Evolutionary conservation across 352 stramenopile genomes (phyloP), one percentile per base, ranked within the genome.

Genomic region (Peronospora farinosa): DNA sequence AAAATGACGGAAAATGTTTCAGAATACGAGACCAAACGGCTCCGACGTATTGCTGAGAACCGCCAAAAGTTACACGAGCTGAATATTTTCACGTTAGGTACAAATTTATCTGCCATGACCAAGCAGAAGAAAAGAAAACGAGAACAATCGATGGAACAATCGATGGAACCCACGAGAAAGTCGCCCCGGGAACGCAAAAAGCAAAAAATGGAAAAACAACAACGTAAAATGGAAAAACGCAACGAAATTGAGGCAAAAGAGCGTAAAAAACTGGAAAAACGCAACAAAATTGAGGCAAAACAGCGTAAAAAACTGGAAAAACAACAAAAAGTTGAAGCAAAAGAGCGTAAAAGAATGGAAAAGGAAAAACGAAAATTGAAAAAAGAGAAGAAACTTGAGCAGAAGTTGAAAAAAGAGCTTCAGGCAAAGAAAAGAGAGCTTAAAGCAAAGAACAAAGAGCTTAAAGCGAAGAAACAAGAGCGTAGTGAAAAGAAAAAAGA

Each of bases 11-110:
- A 19, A 13, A 12, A 19, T 17, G 12, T 13, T 2, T 8, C 28
- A 19, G 10, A 68, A 47, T 88, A 88, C 37, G 76, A 88, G 40
- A 60, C 65, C 45, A 87, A 88, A 59, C 74, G 76, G 11, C 46
- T 64, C 48, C 69, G 62, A 47, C 76, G 74, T 52, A 73, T 87
- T 10, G 66, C 67, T 31, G 64, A 72, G 54, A 87, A 87, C 56
- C 69, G 67, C 19, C 49, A 51, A 23, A 65, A 59, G 44, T 40
- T 87, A 25, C 57, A 61, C 30, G 52, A 59, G 21, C 67, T 87
- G 23, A 44, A 67, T 15, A 66, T 87, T 1, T 28, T 42, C 1
- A 13, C 13, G 6, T 9, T 66, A 6, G 13, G 1, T 13, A n/a
- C 15, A 3, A 3, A 11, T 11, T 25, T 12, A 3, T 16, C 33